Evolutionary conservation across 202 grass and related monocot genomes (phyloP), one percentile per base, ranked within the genome.

Genomic region (Zoysia matrella): DNA sequence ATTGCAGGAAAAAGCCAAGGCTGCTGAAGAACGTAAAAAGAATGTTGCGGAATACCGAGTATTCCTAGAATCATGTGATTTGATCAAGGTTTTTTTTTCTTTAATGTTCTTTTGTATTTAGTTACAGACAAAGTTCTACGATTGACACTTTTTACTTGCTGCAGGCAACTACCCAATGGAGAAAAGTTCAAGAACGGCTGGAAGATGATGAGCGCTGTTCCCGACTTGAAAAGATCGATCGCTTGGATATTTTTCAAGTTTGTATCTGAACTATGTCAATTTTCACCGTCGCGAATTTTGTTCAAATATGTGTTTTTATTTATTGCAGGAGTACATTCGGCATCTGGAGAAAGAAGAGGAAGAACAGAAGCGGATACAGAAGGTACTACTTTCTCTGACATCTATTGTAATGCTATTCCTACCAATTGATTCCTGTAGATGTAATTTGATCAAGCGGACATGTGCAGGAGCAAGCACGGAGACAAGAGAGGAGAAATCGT

Each of bases 181-280:
- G 22, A 30, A 30, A 30, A 30, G 22, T 30, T 30, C 22, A 30
- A 30, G 22, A 30, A 30, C 22, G 22, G 22, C 22, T 30, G 22
- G 22, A 30, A 30, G 22, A 30, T 30, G 22, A 30, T 30, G 22
- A 30, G 22, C 22, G 22, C 22, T 30, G 22, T 30, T 30, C 22
- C 22, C 22, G 22, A 30, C 22, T 30, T 30, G 22, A 30, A 30
- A 30, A 30, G 22, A 30, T 99, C 11, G 87, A 89, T 41, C 96
- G 96, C 6, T 78, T 99, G 81, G 79, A 96, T 76, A 64, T 92
- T 92, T 99, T 99, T 56, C 96, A 99, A 92, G 96, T 99, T 72
- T 78, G 71, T 88, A 88, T 84, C 79, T 69, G 83, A 22, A 39
- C 41, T 51, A 79, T 65, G 44, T 67, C 52, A 86, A 14, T 60